Evolutionary conservation across 2,329 filamentous ascomycete genomes (phyloP), one percentile per base, ranked within the genome.

Genomic region (Fusarium sp.): DNA sequence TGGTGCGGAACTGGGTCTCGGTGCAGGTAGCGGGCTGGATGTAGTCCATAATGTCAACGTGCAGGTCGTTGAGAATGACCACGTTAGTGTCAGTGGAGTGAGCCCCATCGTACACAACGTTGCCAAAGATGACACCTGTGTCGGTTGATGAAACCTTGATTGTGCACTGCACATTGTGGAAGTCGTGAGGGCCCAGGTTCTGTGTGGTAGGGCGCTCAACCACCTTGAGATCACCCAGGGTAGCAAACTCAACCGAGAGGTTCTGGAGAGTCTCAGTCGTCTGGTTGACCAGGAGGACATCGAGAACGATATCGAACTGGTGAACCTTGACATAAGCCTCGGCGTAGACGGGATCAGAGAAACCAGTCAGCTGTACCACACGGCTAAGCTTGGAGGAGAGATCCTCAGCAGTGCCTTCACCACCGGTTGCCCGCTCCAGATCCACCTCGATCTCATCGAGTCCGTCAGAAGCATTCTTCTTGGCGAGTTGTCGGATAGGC

Each of bases 21-120:
- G 93, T 96, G 85, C 96, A 99, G 14, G 93, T 90, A 6, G 95
- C 95, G 1, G 96, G 96, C 79, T 98, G 95, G 76, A 99, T 99
- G 83, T 99, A 99, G 82, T 99, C 96, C 96, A 99, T 99, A 71
- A 99, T 97, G 77, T 99, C 96, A 62, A 98, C 95, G 77, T 99
- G 96, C 29, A 99, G 89, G 79, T 99, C 96, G 78, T 98, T 98
- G 58, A 99, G 87, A 73, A 99, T 99, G 60, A 99, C 96, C 8
- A 99, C 96, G 72, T 97, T 96, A 59, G 92, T 96, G 78, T 97
- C 96, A 1, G 92, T 96, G 50, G 91, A 94, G 81, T 93, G 93
- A 6, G 94, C 88, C 29, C 95, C 96, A 74, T 99, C 96, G 80
- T 99, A 99, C 7, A 99, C 92, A 23, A 99, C 94, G 77, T 99